These are phyloP conservation scores for Psilocybe cubensis DNA, from an alignment of 768 basidiomycete species.

Conservation along the genomic window DNA sequence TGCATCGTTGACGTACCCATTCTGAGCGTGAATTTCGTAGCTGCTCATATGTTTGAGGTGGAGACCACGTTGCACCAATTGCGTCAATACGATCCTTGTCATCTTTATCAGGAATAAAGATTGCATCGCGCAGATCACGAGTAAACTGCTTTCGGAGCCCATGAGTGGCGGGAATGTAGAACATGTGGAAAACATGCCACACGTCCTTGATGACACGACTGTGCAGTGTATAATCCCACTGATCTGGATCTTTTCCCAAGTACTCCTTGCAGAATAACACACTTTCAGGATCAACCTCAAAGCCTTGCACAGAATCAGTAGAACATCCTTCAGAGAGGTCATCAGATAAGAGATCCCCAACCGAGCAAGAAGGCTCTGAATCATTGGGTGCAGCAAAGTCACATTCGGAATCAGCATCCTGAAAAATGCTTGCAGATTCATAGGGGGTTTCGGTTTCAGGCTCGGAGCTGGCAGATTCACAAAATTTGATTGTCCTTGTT, in stretches of 20 bases:
- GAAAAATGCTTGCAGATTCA: no score
- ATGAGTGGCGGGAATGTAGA: slow-evolving; percentile 26
- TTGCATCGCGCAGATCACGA: slow-evolving; percentile 7
- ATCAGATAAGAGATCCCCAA: background rate
- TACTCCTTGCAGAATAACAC: background rate
- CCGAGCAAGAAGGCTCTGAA: no score
- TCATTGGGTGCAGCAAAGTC: no score
- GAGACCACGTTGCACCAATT: slow-evolving; percentile 15
- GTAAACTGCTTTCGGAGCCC: slow-evolving; percentile 22
- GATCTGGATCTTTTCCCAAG: background rate
- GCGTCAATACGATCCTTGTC: slow-evolving; percentile 26
- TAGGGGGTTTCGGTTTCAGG: no score
- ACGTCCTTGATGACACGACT: slow-evolving; percentile 29
- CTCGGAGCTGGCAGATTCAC: background rate
- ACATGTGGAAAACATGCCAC: slow-evolving; percentile 30
- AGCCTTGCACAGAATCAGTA: background rate
- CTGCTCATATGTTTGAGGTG: slow-evolving; percentile 17
- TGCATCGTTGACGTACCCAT: slow-evolving; percentile 32
- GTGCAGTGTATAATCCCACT: slow-evolving; percentile 5
- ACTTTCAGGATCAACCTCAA: background rate
- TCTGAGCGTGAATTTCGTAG: slow-evolving; percentile 10
- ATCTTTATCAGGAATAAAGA: slow-evolving; percentile 15
- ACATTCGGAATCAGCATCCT: no score
- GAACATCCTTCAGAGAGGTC: background rate
- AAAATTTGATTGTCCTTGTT: background rate